Conservation (phyloP, 768 basidiomycete genomes). For the Kwoniella europaea region DNA sequence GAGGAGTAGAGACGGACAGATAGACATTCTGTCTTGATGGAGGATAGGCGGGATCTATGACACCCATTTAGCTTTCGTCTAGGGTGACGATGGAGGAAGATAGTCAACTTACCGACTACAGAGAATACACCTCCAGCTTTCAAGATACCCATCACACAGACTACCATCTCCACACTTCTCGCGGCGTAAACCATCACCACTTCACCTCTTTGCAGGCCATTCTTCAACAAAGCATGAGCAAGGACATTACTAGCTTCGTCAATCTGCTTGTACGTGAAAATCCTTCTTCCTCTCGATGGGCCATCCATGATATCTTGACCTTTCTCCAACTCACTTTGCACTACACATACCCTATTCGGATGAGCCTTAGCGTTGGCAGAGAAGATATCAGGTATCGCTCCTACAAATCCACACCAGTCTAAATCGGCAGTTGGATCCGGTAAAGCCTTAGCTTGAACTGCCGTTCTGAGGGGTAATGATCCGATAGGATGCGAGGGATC, state of each 20-base stretch:
- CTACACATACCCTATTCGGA: constrained; percentile 84
- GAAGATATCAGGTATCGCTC: constrained; percentile 95
- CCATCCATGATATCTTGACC: constrained; percentile 54
- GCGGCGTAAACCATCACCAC: constrained; percentile 98
- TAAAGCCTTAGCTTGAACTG: constrained; percentile 69
- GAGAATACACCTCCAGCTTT: constrained; percentile 97
- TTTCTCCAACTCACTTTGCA: constrained; percentile 64
- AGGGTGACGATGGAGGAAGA: not conserved
- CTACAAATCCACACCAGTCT: constrained; percentile 97
- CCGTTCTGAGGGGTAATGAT: constrained; percentile 77
- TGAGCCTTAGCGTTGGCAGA: constrained; percentile 77
- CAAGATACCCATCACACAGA: constrained; percentile 94
- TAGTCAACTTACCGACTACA: constrained; percentile 76
- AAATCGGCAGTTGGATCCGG: constrained; percentile 86
- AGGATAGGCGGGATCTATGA: constrained; percentile 93
- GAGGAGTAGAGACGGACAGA: constrained; percentile 87
- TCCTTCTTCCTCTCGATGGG: constrained; percentile 64
- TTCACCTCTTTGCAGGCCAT: constrained; percentile 87
- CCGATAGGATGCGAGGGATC: constrained; percentile 71
- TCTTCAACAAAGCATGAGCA: constrained; percentile 83
- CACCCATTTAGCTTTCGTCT: not conserved
- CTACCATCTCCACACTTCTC: constrained; percentile 91
- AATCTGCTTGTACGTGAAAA: constrained; percentile 79
- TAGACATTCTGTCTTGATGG: constrained; percentile 90
- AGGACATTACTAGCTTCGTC: constrained; percentile 84